Evolutionary conservation across 805 yeast genomes (phyloP).

Genomic region (Monosporozyma solicola): DNA sequence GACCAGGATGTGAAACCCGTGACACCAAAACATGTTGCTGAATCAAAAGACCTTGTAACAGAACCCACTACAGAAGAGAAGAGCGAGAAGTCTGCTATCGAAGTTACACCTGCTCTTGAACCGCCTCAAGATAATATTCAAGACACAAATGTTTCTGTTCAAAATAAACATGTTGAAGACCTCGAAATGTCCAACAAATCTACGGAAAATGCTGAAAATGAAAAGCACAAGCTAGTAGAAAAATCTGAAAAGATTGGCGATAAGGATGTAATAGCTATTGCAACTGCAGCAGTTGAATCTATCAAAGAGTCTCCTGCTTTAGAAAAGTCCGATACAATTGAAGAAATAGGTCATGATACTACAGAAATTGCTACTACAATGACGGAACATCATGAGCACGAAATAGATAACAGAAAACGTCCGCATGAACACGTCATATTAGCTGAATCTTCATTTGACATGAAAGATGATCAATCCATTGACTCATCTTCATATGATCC

Average conservation of each 20-base stretch:
- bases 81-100: not conserved
- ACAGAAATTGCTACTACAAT: not conserved
- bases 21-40: not conserved
- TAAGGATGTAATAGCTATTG: not conserved
- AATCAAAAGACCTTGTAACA: not conserved
- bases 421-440: not conserved
- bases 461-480: not conserved
- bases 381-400: not conserved
- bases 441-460: not conserved
- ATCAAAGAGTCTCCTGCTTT: not conserved
- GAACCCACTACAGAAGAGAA: not conserved
- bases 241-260: not conserved
- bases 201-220: not conserved
- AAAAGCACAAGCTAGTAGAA: not conserved
- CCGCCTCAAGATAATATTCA: not conserved
- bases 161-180: not conserved
- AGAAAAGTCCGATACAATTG: not conserved
- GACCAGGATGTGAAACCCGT: not conserved
- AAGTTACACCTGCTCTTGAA: not conserved
- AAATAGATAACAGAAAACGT: not conserved
- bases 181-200: not conserved
- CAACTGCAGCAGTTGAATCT: not conserved
- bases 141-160: not conserved
- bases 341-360: not conserved
- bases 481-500: not conserved